Evolutionary conservation across 2,329 filamentous ascomycete genomes (phyloP).

Genomic region (Grosmannia huntii): DNA sequence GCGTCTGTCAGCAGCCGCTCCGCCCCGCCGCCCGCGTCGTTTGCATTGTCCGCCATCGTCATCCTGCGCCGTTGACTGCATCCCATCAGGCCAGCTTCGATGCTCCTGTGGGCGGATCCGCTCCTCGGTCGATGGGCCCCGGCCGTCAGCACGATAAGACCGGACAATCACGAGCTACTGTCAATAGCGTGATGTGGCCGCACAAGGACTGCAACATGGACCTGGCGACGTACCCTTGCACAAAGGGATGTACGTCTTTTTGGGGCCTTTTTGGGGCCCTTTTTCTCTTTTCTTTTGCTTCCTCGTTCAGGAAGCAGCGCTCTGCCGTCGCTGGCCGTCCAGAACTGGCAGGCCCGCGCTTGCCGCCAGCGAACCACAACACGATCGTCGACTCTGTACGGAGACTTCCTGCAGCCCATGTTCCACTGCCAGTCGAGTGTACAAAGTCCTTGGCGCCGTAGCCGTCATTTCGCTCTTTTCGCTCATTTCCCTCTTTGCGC

Average conservation of each 20-base stretch:
- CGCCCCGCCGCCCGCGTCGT: not conserved
- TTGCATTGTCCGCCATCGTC: not conserved
- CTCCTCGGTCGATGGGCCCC: too few relatives aligned
- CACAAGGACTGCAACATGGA: not conserved
- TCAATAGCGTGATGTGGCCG: not conserved
- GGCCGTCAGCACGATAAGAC: too few relatives aligned
- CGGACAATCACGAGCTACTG: not conserved
- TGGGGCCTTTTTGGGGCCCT: too few relatives aligned
- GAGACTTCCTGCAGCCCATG: not conserved
- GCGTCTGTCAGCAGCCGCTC: constrained; percentile 10
- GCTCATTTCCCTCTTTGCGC: too few relatives aligned
- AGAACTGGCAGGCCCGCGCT: not conserved
- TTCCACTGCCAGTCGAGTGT: not conserved
- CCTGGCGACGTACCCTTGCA: too few relatives aligned
- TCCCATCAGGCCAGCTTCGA: too few relatives aligned
- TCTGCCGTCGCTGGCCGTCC: not conserved
- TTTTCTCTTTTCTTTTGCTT: too few relatives aligned
- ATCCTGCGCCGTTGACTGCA: too few relatives aligned
- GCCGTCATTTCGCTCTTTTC: not conserved
- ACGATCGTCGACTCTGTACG: too few relatives aligned
- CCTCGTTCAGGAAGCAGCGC: not conserved
- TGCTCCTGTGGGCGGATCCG: too few relatives aligned
- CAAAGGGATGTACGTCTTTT: too few relatives aligned
- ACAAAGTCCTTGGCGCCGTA: not conserved
- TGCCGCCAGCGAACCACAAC: too few relatives aligned